Evolutionary conservation across 176 grass and related monocot genomes (phyloP).

Genomic region (Oryza brachyantha): DNA sequence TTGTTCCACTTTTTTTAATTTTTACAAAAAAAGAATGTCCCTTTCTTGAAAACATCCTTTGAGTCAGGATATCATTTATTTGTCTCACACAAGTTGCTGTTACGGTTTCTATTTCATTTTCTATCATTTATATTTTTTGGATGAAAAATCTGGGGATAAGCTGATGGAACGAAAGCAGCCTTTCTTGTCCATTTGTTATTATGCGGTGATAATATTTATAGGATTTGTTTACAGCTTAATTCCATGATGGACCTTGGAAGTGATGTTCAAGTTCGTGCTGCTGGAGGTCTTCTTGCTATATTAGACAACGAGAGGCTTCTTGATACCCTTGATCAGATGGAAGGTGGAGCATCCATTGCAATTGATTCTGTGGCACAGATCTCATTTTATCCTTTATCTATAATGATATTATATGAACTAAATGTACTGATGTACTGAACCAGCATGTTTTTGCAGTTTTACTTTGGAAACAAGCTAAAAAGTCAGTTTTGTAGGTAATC

Average conservation of each 20-base stretch:
- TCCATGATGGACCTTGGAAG: slow-evolving; percentile 99
- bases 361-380: slow-evolving; percentile 87
- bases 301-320: slow-evolving; percentile 93
- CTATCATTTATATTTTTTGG: background rate
- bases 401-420: slow-evolving; percentile 11
- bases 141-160: too few species aligned
- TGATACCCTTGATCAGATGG: slow-evolving; percentile 78
- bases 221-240: slow-evolving; percentile 75
- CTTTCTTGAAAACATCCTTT: background rate
- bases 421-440: slow-evolving; percentile 18
- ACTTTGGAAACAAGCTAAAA: slow-evolving; percentile 9
- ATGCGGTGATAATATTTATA: background rate
- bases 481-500: background rate
- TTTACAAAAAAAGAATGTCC: background rate
- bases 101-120: background rate
- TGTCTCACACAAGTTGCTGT: background rate
- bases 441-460: background rate
- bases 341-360: slow-evolving; percentile 76
- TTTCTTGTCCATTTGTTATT: slow-evolving; percentile 13
- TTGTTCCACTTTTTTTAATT: background rate
- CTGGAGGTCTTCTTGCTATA: slow-evolving; percentile 93
- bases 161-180: too few species aligned
- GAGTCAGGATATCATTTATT: background rate
- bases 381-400: slow-evolving; percentile 81
- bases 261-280: slow-evolving; percentile 94